Evolutionary conservation across 2,329 filamentous ascomycete genomes (phyloP), one percentile per base, ranked within the genome.

Genomic region (Leptographium wingfieldii): DNA sequence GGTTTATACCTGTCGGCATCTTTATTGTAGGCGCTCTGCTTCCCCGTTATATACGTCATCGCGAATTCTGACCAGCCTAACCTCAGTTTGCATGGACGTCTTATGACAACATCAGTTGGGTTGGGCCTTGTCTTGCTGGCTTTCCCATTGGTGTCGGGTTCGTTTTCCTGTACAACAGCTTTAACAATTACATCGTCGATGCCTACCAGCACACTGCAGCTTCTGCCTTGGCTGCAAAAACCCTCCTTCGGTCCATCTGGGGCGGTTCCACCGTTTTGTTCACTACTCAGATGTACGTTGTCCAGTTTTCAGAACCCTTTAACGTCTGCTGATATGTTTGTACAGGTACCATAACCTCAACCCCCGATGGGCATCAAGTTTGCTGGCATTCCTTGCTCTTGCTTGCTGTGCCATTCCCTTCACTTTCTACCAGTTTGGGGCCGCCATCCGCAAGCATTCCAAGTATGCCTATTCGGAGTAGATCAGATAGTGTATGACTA

Each of bases 151-250:
- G 68, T 0, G 62, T 68, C 11, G 60, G 55, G 12, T 59, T 58
- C 10, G 56, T 58, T 3, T 58, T 58, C n/a, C 22, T 75, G 2
- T 76, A 75, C 60, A 80, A 83, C 25, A 10, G n/a, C n/a, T 27
- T 58, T 2, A 54, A 57, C 27, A 55, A 80, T 3, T 89, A 89
- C 65, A 76, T 88, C 4, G 79, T 87, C 38, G 84, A 88, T 60
- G 76, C 79, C 2, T 78, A 75, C 60, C 71, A 72, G 25, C 63
- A 73, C 52, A 77, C 76, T 59, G 74, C 76, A 5, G 76, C 76
- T n/a, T 74, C 71, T 1, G 76, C 76, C 0, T 77, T 87, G 1
- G 85, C 86, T 0, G 84, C 84, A 1, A 85, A 78, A 62, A 81
- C 82, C 0, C 77, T 87, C 0, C 69, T 86, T 11, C 72, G 84